Base-by-base conservation (phyloP, 345 rosid genomes). In the Citrus hindsii region DNA sequence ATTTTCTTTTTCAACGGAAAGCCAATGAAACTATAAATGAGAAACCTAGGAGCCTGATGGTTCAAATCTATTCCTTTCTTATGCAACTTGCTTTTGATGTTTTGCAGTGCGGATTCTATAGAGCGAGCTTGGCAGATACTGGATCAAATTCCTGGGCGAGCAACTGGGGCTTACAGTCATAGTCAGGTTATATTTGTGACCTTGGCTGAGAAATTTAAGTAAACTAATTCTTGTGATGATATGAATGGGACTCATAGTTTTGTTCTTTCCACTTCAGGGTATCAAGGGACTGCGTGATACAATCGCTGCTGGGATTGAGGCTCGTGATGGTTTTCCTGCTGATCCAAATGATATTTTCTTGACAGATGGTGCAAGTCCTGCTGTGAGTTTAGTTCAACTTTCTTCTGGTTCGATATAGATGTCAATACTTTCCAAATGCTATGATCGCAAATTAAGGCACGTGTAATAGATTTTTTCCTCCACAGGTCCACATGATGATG, bases 321-420 rank as follows among this genome's bases (percentile, higher is more conserved):
- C 93, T 30, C 98, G 99, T 62, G 99, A 95, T 88, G 98, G 98
- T 74, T 93, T 88, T 83, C 92, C 95, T 79, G 90, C 91, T 79
- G 87, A 93, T 85, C 90, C 99, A 73, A 86, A 95, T 86, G 98
- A 95, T 81, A 85, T 95, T 72, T 95, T 90, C 87, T 85, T 95
- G 92, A 92, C 99, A 25, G 99, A 95, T 87, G 99, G 99, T 86
- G 99, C 98, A 67, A 95, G 97, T 79, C 97, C 98, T 33, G 98
- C 88, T 83, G 98, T 91, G 91, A 81, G 64, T 81, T 27, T 71
- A 46, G 18, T 60, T 59, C 65, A 16, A 56, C 51, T 40, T 69
- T 0, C 58, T 67, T 59, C 51, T 37, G 56, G 19, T 22, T 68
- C 30, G 7, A 24, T 56, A 37, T 76, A 59, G 59, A 58, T 67